Evolutionary conservation across 305 asterid species (phyloP).

Genomic region (Solanum hybrid): DNA sequence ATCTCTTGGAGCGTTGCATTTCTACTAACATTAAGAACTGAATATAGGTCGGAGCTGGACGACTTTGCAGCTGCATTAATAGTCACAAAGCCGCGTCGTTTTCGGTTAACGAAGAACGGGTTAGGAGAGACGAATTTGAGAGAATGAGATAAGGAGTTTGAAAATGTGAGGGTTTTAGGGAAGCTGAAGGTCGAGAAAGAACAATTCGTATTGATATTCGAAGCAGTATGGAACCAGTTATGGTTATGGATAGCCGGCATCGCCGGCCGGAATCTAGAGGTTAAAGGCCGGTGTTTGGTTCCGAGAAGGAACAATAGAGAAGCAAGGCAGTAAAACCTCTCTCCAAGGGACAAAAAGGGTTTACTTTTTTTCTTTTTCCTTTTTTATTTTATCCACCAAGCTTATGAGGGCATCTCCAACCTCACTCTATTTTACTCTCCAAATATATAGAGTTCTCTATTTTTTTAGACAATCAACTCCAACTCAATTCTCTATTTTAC

Average conservation of each 20-base stretch:
- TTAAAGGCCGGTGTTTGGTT: not conserved
- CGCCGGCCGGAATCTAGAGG: not conserved
- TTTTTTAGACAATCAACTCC: no score
- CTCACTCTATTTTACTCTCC: no score
- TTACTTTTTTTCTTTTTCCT: not conserved
- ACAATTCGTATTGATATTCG: not conserved
- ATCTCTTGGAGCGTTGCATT: conserved; percentile 76
- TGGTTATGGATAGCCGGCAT: conserved; percentile 6
- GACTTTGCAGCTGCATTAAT: conserved; percentile 32
- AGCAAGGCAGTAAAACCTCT: not conserved
- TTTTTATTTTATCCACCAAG: not conserved
- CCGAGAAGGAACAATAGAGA: not conserved
- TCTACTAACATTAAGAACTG: conserved; percentile 62
- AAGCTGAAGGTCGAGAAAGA: not conserved
- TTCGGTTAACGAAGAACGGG: conserved; percentile 1
- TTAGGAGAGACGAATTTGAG: conserved; percentile 3
- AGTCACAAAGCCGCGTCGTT: conserved; percentile 36
- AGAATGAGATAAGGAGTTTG: not conserved
- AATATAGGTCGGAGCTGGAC: conserved; percentile 48
- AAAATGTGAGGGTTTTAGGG: conserved; percentile 8
- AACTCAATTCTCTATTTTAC: no score
- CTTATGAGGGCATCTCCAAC: not conserved
- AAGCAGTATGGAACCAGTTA: not conserved
- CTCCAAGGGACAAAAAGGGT: not conserved
- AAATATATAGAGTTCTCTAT: no score